phyloP scores from a whole-genome alignment of 306 rosid species.

The Prunus fruticosa region DNA sequence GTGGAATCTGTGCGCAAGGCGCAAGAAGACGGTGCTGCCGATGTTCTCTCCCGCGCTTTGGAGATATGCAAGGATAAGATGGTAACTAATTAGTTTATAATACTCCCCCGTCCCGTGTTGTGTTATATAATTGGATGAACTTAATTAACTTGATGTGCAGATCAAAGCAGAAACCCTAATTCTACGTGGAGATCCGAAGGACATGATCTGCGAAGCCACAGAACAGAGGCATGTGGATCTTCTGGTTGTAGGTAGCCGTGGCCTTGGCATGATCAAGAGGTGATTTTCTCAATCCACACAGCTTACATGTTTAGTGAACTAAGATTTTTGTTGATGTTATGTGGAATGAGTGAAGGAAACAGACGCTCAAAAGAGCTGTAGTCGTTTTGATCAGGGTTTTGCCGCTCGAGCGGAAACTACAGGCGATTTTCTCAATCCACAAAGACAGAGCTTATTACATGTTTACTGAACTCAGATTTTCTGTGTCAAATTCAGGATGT shows the following conservation, averaged over 20 bases:
- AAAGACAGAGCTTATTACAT: no score
- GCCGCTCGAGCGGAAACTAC: no score
- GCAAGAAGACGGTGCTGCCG: conserved; percentile 48
- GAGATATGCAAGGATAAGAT: conserved; percentile 52
- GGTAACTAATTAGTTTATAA: conserved; percentile 23
- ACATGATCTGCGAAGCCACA: conserved; percentile 63
- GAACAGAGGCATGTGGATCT: conserved; percentile 66
- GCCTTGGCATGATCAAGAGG: conserved; percentile 69
- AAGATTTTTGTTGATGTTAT: no score
- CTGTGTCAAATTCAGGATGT: no score
- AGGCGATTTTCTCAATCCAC: conserved; percentile 30
- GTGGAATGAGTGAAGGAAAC: no score
- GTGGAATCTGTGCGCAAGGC: conserved; percentile 62
- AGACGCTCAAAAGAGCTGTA: no score
- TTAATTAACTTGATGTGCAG: conserved; percentile 22
- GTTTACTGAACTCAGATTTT: no score
- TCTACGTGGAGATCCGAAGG: conserved; percentile 65
- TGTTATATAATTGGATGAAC: no score
- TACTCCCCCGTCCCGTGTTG: no score
- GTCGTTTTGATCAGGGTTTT: no score
- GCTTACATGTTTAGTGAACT: neutral
- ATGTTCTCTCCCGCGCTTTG: conserved; percentile 43
- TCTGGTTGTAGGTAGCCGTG: conserved; percentile 68
- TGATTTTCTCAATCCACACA: neutral
- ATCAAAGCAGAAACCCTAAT: conserved; percentile 54